Conservation (phyloP, 768 basidiomycete genomes). For the Cystoderma amianthinum region DNA sequence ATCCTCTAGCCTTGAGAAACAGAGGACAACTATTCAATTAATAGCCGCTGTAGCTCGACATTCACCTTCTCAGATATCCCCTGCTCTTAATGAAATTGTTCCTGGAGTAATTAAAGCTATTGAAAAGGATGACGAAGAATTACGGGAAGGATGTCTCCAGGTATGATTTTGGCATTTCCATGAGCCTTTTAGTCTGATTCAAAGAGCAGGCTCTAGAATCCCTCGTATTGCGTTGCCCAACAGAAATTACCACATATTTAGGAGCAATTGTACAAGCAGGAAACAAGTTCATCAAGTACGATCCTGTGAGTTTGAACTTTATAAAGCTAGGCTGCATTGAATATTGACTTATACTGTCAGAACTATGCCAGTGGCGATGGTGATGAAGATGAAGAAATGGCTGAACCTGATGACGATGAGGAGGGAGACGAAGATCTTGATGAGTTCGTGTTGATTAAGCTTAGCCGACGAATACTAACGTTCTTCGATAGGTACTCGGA, state of each 20-base stretch:
- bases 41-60: conserved; percentile 75
- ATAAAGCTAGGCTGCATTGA: neutral
- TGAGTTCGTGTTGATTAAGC: conserved; percentile 44
- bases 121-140: conserved; percentile 75
- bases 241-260: conserved; percentile 73
- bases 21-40: conserved; percentile 73
- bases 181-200: conserved; percentile 3
- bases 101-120: conserved; percentile 66
- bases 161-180: conserved; percentile 20
- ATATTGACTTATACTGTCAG: conserved; percentile 16
- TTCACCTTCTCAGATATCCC: conserved; percentile 60
- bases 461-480: conserved; percentile 6
- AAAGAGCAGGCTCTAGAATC: conserved; percentile 70
- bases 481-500: conserved; percentile 74
- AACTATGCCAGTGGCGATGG: conserved; percentile 48
- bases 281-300: conserved; percentile 80
- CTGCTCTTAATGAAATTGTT: conserved; percentile 54
- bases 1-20: conserved; percentile 53
- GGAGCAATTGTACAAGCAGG: conserved; percentile 63
- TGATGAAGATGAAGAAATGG: conserved; percentile 49
- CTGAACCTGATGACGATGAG: conserved; percentile 69
- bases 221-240: conserved; percentile 75
- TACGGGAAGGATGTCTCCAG: conserved; percentile 76
- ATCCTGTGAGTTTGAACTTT: conserved; percentile 68
- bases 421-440: conserved; percentile 84